phyloP scores from a whole-genome alignment of 2,329 filamentous ascomycete genomes.

The Aspergillus pseudoviridinutans region DNA sequence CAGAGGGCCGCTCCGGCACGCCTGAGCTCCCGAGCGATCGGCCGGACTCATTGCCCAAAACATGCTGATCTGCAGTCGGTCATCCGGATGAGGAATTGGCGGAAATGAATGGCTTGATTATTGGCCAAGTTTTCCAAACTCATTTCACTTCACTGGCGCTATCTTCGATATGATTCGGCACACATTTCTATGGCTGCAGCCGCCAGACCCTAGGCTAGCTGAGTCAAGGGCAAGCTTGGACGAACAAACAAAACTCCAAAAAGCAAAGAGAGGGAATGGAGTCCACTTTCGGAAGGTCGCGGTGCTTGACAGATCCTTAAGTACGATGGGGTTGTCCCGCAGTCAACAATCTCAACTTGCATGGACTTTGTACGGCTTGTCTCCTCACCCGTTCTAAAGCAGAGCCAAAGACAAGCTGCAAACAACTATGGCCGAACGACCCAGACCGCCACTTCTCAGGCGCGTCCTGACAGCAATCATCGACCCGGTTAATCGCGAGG shows the following conservation, averaged over 20 bases:
- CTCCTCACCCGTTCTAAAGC: neutral
- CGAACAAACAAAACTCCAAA: neutral
- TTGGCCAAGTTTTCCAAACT: neutral
- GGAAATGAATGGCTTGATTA: neutral
- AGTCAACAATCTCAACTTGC: neutral
- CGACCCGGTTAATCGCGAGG: slow-evolving; percentile 23
- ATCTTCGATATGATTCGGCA: neutral
- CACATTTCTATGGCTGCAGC: neutral
- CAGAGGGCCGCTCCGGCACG: too few species aligned
- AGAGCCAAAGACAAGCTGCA: neutral
- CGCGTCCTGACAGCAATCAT: slow-evolving; percentile 6
- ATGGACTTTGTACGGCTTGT: neutral
- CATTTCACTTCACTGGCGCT: neutral
- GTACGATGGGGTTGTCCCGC: neutral
- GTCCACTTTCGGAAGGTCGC: neutral
- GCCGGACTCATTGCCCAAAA: neutral
- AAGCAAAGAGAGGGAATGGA: neutral
- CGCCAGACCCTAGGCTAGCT: neutral
- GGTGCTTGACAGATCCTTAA: neutral
- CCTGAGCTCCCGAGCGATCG: neutral
- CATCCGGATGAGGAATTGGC: neutral
- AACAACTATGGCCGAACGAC: neutral
- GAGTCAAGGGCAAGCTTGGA: neutral
- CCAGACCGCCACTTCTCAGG: neutral
- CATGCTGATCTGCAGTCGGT: neutral